Percentiles rank a stretch among this genome's conserved stretches.
These are phyloP conservation scores for Larix kaempferi DNA, from an alignment of 75 land plant genomes.

Conservation along the genomic window DNA sequence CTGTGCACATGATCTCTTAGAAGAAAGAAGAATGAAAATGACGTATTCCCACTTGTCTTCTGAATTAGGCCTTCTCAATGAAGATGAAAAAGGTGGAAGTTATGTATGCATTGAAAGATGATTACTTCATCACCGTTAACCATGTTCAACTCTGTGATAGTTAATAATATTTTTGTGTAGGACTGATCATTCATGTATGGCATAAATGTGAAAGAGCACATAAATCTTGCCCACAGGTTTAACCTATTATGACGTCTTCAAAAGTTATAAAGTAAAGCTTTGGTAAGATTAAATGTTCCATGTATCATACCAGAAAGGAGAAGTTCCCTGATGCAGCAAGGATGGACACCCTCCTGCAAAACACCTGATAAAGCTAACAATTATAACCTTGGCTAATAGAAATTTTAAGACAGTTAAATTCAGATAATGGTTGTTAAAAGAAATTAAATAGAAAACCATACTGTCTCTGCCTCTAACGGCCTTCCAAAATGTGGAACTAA, in stretches of 20 bases:
- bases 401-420: background rate
- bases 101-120: background rate
- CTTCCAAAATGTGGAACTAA: slow-evolving; percentile 72
- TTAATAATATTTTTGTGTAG: too few relatives aligned
- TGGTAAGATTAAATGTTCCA: background rate
- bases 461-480: slow-evolving; percentile 93
- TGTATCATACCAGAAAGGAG: slow-evolving; percentile 67
- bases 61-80: background rate
- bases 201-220: too few relatives aligned
- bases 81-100: background rate
- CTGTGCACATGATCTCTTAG: background rate
- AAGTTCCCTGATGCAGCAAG: slow-evolving; percentile 61
- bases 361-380: slow-evolving; percentile 38
- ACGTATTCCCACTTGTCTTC: background rate
- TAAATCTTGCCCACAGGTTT: background rate
- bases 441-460: slow-evolving; percentile 15
- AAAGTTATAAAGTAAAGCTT: background rate
- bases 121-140: too few relatives aligned
- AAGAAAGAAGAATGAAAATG: background rate
- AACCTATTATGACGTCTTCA: background rate
- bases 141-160: too few relatives aligned
- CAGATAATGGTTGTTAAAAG: background rate
- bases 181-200: too few relatives aligned
- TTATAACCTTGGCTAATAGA: background rate
- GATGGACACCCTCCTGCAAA: slow-evolving; percentile 70